Percentiles rank a stretch among this genome's conserved stretches.
Conservation (phyloP, 805 yeast genomes). For the Zygoascus tannicola region DNA sequence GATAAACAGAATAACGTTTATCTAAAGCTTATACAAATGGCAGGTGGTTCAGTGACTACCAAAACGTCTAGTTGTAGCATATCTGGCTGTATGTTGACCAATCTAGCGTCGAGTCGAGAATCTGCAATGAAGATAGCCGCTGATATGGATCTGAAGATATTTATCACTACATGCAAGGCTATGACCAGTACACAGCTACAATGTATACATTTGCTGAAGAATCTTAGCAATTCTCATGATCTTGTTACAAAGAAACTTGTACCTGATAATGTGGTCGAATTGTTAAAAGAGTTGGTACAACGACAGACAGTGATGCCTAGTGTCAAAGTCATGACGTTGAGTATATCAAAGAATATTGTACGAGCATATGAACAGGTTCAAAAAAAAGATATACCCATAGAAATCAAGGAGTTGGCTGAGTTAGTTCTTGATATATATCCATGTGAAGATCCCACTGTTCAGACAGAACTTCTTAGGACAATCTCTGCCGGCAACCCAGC, state of each 20-base stretch:
- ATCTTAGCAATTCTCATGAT: constrained; percentile 4
- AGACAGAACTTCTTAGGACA: not conserved
- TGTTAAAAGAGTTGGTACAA: constrained; percentile 8
- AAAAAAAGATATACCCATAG: not conserved
- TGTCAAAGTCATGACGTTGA: constrained; percentile 11
- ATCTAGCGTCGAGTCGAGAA: constrained; percentile 5
- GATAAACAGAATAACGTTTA: not conserved
- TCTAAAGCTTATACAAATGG: not conserved
- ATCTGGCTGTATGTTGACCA: constrained; percentile 10
- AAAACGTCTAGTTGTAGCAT: not conserved
- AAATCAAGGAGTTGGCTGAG: not conserved
- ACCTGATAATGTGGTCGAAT: constrained; percentile 3
- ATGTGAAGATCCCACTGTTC: not conserved
- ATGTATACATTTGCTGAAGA: constrained; percentile 14
- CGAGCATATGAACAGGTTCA: not conserved
- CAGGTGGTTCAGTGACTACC: no score
- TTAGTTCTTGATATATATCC: not conserved
- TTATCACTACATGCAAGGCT: not conserved
- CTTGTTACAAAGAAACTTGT: not conserved
- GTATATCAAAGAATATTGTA: constrained; percentile 9
- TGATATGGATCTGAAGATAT: constrained; percentile 1
- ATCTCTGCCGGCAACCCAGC: not conserved
- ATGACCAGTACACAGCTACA: constrained; percentile 12
- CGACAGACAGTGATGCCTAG: constrained; percentile 5
- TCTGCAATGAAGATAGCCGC: constrained; percentile 4